Base-by-base conservation (phyloP, 2,329 filamentous ascomycete genomes). In the Colletotrichum higginsianum region DNA sequence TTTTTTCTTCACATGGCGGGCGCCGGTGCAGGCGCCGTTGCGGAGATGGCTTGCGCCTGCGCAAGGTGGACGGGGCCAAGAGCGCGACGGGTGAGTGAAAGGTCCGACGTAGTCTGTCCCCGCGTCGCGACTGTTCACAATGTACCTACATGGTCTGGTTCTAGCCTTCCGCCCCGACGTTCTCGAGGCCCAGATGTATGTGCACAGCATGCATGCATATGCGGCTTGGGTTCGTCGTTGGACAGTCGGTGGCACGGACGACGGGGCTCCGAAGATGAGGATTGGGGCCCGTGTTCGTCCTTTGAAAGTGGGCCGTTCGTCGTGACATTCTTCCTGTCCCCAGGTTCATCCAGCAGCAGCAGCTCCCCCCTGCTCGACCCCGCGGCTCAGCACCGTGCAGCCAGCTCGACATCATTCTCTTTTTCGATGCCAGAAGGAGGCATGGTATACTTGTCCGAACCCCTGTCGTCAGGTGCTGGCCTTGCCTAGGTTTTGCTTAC, bases 251-350 rank as follows among this genome's bases (percentile, higher is more conserved):
- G 15, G 52, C 9, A 38, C 21, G 18, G 38, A 38, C 15, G 49
- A 40, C 16, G 30, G 21, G 16, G 18, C n/a, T n/a, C 26, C 11
- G 26, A 18, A 38, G 9, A 38, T 9, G 35, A 38, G 35, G 35
- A 38, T 38, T 38, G n/a, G 42, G 35, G 58, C 1, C 42, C 30
- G 30, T 42, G 60, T 44, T 64, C 66, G 50, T 57, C 50, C 50
- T 50, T 67, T 55, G 30, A 56, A 57, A 57, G 50, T 67, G 40
- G 38, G 30, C 35, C 2, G 35, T 38, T 38, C 35, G 35, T 9
- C 2, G 35, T 44, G 15, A 44, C 16, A 15, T 44, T 44, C 15
- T 18, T 18, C 6, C 42, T 44, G 12, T 18, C 13, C 16, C 13
- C 42, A 18, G 15, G 13, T 44, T 44, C 4, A 6, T 44, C 42